These are phyloP conservation scores for Pseudogymnoascus sp. DNA, from an alignment of 2,329 filamentous ascomycete genomes.

Conservation along the genomic window DNA sequence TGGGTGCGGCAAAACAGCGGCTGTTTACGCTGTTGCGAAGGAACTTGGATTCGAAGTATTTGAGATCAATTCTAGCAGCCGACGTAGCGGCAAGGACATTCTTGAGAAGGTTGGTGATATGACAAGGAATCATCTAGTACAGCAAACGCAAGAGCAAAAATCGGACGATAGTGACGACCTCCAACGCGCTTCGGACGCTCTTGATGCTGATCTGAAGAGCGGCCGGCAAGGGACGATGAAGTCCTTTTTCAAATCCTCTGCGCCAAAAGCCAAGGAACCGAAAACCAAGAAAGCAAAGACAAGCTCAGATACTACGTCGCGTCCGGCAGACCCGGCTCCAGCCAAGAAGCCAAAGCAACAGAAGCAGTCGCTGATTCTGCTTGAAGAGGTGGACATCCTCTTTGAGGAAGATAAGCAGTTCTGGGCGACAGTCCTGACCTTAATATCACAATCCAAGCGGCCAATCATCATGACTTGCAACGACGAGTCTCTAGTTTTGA, in stretches of 20 bases:
- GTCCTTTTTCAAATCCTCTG: constrained; percentile 65
- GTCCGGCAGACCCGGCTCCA: not conserved
- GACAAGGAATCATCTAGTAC: constrained; percentile 89
- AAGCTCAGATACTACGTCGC: not conserved
- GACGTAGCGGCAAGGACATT: constrained; percentile 82
- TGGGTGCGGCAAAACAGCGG: constrained; percentile 88
- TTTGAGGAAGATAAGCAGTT: constrained; percentile 96
- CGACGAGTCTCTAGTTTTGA: constrained; percentile 73
- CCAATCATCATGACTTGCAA: constrained; percentile 96
- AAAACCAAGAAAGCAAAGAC: constrained; percentile 21
- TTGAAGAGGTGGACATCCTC: constrained; percentile 89
- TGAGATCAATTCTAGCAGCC: constrained; percentile 79
- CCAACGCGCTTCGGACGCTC: constrained; percentile 35
- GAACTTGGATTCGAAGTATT: constrained; percentile 92
- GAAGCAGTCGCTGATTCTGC: constrained; percentile 87
- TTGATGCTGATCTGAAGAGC: constrained; percentile 53
- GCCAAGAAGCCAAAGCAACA: constrained; percentile 40
- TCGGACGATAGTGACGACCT: constrained; percentile 28
- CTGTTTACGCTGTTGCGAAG: constrained; percentile 84
- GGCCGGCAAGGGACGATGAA: constrained; percentile 73
- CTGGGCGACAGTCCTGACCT: constrained; percentile 71
- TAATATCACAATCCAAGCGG: constrained; percentile 78
- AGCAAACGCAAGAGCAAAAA: constrained; percentile 37
- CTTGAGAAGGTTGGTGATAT: constrained; percentile 92
- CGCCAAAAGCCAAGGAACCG: constrained; percentile 23